A percentile compares a stretch with the other conserved stretches of the same genome.
phyloP scores from a whole-genome alignment of 2,329 filamentous ascomycete genomes.

The Diplodia mutila region DNA sequence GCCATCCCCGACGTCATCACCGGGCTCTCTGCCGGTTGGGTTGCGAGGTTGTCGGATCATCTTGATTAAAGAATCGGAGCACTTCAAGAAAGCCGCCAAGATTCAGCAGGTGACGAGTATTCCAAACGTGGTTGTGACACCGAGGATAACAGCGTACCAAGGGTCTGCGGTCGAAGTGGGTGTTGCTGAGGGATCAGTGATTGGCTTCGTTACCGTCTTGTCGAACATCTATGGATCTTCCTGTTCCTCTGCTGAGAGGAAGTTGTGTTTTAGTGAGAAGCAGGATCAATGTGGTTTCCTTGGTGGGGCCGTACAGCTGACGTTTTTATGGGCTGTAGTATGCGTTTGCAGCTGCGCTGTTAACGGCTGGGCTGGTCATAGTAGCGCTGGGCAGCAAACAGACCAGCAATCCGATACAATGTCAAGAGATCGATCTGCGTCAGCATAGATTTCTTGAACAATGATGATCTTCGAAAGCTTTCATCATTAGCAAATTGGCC shows the following conservation, averaged over 20 bases:
- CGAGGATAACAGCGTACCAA: background rate
- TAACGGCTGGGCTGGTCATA: background rate
- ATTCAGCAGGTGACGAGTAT: background rate
- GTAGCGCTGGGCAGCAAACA: background rate
- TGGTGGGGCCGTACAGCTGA: background rate
- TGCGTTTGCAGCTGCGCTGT: background rate
- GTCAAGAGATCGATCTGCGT: background rate
- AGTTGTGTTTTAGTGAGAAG: background rate
- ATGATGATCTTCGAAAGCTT: background rate
- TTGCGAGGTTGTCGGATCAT: background rate
- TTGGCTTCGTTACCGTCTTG: background rate
- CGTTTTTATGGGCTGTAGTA: background rate
- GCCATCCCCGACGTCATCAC: background rate
- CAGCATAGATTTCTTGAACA: background rate
- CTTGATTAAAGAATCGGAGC: background rate
- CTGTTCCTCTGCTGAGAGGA: background rate
- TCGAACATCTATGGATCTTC: background rate
- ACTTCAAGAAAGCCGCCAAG: background rate
- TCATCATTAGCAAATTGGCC: background rate
- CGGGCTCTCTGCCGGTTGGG: background rate
- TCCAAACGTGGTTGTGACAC: background rate
- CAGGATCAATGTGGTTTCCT: background rate
- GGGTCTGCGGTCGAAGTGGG: background rate
- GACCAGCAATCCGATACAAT: background rate
- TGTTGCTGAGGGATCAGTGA: background rate